phyloP scores from a whole-genome alignment of 768 basidiomycete genomes.

The Suillus occidentalis region DNA sequence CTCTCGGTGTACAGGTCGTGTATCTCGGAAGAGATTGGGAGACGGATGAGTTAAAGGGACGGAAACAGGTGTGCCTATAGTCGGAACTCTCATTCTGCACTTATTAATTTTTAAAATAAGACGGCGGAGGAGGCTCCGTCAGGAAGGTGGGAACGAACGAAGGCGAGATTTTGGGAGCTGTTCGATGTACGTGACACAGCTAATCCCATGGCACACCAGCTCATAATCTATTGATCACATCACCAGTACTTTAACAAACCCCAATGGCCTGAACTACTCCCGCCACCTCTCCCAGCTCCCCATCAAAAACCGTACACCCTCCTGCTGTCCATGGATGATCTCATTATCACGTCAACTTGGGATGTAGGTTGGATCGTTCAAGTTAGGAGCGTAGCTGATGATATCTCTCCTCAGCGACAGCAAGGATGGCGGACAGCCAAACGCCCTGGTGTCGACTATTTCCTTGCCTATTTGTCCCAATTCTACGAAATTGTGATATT shows the following conservation, averaged over 20 bases:
- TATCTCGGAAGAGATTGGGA: constrained; percentile 83
- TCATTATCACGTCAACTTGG: constrained; percentile 91
- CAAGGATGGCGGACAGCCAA: constrained; percentile 98
- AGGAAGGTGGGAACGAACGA: constrained; percentile 65
- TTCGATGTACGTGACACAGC: constrained; percentile 57
- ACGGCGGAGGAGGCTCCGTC: constrained; percentile 58
- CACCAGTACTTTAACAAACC: constrained; percentile 89
- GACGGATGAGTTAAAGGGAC: constrained; percentile 62
- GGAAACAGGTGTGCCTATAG: constrained; percentile 54
- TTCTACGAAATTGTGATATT: constrained; percentile 99
- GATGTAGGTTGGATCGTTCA: constrained; percentile 63
- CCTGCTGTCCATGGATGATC: constrained; percentile 86
- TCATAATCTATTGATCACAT: not conserved
- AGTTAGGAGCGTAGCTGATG: not conserved
- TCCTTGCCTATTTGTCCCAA: constrained; percentile 94
- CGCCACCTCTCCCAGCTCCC: constrained; percentile 77
- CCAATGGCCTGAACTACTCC: constrained; percentile 88
- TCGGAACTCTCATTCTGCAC: constrained; percentile 1
- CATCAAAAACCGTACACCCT: constrained; percentile 92
- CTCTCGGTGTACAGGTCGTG: constrained; percentile 53
- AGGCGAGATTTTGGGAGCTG: constrained; percentile 57
- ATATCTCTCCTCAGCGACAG: constrained; percentile 58
- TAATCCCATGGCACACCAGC: not conserved
- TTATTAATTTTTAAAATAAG: constrained; percentile 31
- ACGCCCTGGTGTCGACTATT: constrained; percentile 97